Conservation (phyloP, 2,329 filamentous ascomycete genomes). For the Escovopsis weberi region DNA sequence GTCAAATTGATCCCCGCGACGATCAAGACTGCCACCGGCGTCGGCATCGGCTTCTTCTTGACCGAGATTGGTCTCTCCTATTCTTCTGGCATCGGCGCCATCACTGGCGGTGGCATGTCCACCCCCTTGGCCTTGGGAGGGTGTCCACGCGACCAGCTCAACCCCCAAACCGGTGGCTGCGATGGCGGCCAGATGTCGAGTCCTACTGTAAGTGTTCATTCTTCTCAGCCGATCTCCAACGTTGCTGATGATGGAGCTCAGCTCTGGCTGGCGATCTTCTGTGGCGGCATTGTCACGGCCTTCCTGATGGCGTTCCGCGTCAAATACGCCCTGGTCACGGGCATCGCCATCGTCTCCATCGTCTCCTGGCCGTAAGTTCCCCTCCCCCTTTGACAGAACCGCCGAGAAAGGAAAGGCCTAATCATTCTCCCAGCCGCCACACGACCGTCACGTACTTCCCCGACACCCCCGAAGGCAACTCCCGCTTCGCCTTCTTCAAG, state of each 20-base stretch:
- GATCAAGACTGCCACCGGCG: slow-evolving; percentile 50
- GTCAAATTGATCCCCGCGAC: slow-evolving; percentile 50
- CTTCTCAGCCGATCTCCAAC: neutral
- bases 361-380: slow-evolving; percentile 55
- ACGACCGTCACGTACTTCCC: slow-evolving; percentile 64
- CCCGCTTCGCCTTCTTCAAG: slow-evolving; percentile 57
- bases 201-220: slow-evolving; percentile 40
- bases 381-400: neutral
- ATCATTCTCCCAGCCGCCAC: slow-evolving; percentile 31
- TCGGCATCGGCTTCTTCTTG: slow-evolving; percentile 50
- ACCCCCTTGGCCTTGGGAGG: slow-evolving; percentile 68
- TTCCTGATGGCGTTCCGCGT: slow-evolving; percentile 68
- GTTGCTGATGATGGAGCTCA: slow-evolving; percentile 14
- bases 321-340: slow-evolving; percentile 61
- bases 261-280: slow-evolving; percentile 78
- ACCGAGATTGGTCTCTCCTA: slow-evolving; percentile 58
- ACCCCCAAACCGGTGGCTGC: slow-evolving; percentile 34
- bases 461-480: slow-evolving; percentile 46
- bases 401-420: neutral
- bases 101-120: slow-evolving; percentile 49
- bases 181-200: slow-evolving; percentile 56
- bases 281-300: slow-evolving; percentile 64
- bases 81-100: slow-evolving; percentile 66
- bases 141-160: slow-evolving; percentile 43
- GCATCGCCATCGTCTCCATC: slow-evolving; percentile 57